Conservation (phyloP, 2,329 filamentous ascomycete genomes). For the Ophiobolus disseminans region DNA sequence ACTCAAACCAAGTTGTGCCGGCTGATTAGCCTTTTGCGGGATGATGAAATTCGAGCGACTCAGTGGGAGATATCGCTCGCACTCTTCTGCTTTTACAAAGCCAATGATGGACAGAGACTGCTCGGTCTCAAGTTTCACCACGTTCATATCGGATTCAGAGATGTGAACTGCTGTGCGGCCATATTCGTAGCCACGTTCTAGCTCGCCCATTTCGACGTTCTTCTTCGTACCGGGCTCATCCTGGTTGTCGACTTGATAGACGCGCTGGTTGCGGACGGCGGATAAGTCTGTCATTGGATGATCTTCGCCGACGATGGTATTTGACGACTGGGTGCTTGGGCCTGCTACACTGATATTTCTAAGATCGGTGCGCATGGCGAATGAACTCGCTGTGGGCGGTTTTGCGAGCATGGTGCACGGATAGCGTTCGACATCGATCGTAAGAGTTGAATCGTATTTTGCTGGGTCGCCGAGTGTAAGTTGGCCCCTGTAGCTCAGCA, state of each 20-base stretch:
- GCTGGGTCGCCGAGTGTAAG: conserved; percentile 80
- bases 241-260: conserved; percentile 81
- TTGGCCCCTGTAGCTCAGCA: conserved; percentile 78
- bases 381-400: conserved; percentile 77
- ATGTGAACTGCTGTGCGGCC: conserved; percentile 92
- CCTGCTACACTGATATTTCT: conserved; percentile 51
- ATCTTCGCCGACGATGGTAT: conserved; percentile 55
- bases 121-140: conserved; percentile 83
- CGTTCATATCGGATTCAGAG: conserved; percentile 81
- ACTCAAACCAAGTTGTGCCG: conserved; percentile 82
- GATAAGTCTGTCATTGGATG: conserved; percentile 59
- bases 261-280: conserved; percentile 76
- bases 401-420: conserved; percentile 82
- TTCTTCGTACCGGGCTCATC: conserved; percentile 77
- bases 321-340: conserved; percentile 60
- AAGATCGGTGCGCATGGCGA: conserved; percentile 63
- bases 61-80: conserved; percentile 84
- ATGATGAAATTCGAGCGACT: conserved; percentile 81
- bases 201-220: conserved; percentile 79
- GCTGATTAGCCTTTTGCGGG: conserved; percentile 78
- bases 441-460: conserved; percentile 76
- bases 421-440: conserved; percentile 88
- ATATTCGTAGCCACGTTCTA: conserved; percentile 95
- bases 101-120: conserved; percentile 83
- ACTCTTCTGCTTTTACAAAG: conserved; percentile 79